These are phyloP conservation scores for Phytophthora chlamydospora DNA, from an alignment of 352 stramenopile genomes.

Conservation along the genomic window DNA sequence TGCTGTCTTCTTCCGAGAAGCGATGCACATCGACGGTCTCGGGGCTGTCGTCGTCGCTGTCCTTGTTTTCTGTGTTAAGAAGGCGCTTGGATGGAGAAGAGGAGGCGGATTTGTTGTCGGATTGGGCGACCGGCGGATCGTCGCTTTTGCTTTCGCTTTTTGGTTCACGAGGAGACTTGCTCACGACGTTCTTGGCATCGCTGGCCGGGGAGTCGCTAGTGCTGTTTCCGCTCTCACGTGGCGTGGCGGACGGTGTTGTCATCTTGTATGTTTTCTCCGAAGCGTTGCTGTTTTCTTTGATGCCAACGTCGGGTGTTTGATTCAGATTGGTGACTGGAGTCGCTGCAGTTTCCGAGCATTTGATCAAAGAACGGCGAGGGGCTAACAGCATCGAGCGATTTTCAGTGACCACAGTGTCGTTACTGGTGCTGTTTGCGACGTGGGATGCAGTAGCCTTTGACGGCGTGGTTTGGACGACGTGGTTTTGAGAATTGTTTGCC, in stretches of 20 bases:
- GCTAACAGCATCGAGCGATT: constrained; percentile 4
- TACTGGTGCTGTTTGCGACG: no score
- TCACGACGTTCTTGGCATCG: neutral
- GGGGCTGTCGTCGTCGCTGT: constrained; percentile 2
- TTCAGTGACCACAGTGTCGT: neutral
- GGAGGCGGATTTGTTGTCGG: neutral
- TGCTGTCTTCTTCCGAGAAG: constrained; percentile 15
- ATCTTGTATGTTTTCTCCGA: constrained; percentile 1
- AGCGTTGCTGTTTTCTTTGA: constrained; percentile 3
- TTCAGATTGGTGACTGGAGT: constrained; percentile 1
- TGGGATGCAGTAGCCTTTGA: no score
- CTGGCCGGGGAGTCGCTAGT: neutral
- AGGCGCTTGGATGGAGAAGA: neutral
- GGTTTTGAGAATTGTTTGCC: no score
- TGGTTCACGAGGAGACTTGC: constrained; percentile 7
- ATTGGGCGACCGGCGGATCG: constrained; percentile 2
- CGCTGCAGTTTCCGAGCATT: neutral
- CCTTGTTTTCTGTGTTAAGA: constrained; percentile 12
- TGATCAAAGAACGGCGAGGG: constrained; percentile 11
- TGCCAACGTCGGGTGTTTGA: constrained; percentile 1
- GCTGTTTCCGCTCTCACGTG: neutral
- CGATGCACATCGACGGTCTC: constrained; percentile 9
- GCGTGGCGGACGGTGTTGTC: neutral
- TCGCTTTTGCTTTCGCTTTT: constrained; percentile 16
- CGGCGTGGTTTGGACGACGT: no score